These are phyloP conservation scores for Dillenia turbinata DNA, from an alignment of 164 flowering plant genomes.

Conservation along the genomic window DNA sequence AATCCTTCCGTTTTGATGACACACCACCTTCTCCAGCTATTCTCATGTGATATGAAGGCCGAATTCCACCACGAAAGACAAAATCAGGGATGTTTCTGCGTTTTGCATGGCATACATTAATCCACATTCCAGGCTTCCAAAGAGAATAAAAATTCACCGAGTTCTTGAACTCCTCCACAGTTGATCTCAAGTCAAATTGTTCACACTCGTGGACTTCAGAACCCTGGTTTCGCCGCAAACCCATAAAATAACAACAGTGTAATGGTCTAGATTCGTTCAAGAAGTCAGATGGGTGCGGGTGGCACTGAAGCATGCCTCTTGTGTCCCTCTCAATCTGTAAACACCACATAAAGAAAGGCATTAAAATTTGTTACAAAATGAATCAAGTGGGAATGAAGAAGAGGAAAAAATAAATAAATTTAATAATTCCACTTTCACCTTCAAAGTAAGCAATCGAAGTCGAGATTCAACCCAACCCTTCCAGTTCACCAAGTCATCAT, in stretches of 20 bases:
- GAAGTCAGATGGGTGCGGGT: constrained; percentile 72
- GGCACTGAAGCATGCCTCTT: constrained; percentile 72
- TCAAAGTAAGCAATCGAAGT: constrained; percentile 75
- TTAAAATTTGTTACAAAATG: neutral
- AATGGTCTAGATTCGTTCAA: constrained; percentile 50
- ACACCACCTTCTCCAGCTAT: constrained; percentile 31
- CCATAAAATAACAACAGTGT: constrained; percentile 78
- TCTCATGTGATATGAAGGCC: constrained; percentile 54
- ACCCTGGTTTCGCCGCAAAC: constrained; percentile 75
- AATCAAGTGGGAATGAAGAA: neutral
- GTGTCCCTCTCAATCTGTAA: constrained; percentile 81
- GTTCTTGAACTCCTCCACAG: constrained; percentile 81
- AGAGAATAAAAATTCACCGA: constrained; percentile 46
- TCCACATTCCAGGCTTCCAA: constrained; percentile 79
- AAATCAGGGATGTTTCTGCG: constrained; percentile 62
- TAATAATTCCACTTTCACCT: constrained; percentile 28
- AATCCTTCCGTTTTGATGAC: constrained; percentile 21
- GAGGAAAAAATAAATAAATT: neutral
- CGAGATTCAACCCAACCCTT: constrained; percentile 98
- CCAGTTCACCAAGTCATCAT: constrained; percentile 71
- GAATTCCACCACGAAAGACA: constrained; percentile 78
- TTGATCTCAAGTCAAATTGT: constrained; percentile 73
- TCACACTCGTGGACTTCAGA: constrained; percentile 50
- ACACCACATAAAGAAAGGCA: constrained; percentile 1
- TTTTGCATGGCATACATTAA: constrained; percentile 60